phyloP scores from a whole-genome alignment of 2,329 filamentous ascomycete species.

The Paracorniculantispora psalliotae region DNA sequence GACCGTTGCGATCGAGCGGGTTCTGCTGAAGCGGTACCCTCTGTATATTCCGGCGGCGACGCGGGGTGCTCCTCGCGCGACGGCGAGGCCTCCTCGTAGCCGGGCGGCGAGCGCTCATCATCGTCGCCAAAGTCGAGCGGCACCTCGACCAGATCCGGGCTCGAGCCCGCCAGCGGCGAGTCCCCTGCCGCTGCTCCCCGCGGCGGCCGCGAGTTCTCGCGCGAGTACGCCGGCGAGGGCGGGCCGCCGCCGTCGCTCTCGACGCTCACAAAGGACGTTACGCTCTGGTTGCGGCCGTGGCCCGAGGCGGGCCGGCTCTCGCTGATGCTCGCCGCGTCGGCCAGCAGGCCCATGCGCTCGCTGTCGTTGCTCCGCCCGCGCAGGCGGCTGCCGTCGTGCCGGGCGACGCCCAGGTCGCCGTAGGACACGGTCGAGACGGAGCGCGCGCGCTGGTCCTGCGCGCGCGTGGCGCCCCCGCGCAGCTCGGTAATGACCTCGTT shows the following conservation, averaged over 20 bases:
- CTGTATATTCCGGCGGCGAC: slow-evolving; percentile 48
- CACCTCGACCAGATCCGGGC: slow-evolving; percentile 48
- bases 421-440: slow-evolving; percentile 73
- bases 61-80: slow-evolving; percentile 20
- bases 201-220: background rate
- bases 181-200: background rate
- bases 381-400: slow-evolving; percentile 71
- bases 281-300: slow-evolving; percentile 43
- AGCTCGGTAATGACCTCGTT: slow-evolving; percentile 57
- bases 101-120: slow-evolving; percentile 41
- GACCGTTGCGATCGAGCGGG: background rate
- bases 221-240: slow-evolving; percentile 30
- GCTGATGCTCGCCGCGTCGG: slow-evolving; percentile 62
- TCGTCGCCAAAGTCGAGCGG: slow-evolving; percentile 46
- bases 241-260: slow-evolving; percentile 44
- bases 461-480: slow-evolving; percentile 49
- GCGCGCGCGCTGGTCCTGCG: slow-evolving; percentile 57
- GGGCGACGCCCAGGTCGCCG: slow-evolving; percentile 67
- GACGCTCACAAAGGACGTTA: slow-evolving; percentile 53
- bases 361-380: slow-evolving; percentile 69
- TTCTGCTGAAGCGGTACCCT: slow-evolving; percentile 15
- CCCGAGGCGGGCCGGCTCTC: slow-evolving; percentile 26
- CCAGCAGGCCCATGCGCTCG: slow-evolving; percentile 65
- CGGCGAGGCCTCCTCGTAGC: slow-evolving; percentile 46
- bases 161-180: slow-evolving; percentile 37